Evolutionary conservation across 805 yeast genomes (phyloP).

Genomic region (Ogataea kodamae): DNA sequence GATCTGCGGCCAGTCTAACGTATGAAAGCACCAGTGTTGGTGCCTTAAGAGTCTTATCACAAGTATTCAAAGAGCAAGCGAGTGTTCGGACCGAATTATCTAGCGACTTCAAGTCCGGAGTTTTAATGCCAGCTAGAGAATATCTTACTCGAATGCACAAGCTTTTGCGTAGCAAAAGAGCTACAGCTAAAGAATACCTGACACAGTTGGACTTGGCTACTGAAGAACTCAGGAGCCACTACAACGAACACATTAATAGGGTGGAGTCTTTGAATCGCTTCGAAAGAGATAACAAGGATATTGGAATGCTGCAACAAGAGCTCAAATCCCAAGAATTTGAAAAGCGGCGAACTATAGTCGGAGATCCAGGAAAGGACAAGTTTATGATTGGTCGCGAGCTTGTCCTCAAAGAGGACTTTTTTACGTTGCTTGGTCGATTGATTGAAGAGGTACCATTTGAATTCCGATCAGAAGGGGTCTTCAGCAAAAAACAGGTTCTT

Average conservation of each 20-base stretch:
- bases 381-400: conserved; percentile 12
- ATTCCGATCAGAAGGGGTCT: conserved; percentile 2
- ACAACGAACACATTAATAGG: conserved; percentile 13
- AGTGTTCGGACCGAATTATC: conserved; percentile 5
- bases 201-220: conserved; percentile 3
- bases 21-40: conserved; percentile 8
- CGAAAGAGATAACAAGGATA: conserved; percentile 13
- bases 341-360: conserved; percentile 12
- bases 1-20: not conserved
- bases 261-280: conserved; percentile 18
- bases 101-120: conserved; percentile 3
- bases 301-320: not conserved
- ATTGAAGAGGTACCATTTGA: conserved; percentile 7
- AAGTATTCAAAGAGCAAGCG: conserved; percentile 16
- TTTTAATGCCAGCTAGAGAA: conserved; percentile 16
- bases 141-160: conserved; percentile 11
- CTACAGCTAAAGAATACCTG: not conserved
- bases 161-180: conserved; percentile 6
- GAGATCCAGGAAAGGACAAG: conserved; percentile 16
- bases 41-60: conserved; percentile 11
- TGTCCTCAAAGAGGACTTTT: conserved; percentile 7
- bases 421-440: conserved; percentile 6
- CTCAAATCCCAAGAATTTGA: conserved; percentile 4
- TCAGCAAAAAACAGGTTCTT: conserved; percentile 7
- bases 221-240: not conserved